Conservation (phyloP, 148 eudicot genomes). For the Rhododendron henanense region DNA sequence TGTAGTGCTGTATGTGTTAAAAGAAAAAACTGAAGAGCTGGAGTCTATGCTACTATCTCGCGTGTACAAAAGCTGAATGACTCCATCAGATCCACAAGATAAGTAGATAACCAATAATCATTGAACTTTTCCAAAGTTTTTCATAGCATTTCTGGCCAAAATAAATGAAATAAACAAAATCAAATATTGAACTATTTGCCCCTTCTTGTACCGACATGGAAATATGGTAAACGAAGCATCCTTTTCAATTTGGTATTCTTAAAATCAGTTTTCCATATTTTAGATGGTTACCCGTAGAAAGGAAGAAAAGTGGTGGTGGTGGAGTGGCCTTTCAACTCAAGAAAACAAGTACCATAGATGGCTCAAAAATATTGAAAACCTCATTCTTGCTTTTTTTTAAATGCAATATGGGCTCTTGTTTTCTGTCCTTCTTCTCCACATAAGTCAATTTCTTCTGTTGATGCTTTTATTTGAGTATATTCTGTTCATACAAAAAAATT, state of each 20-base stretch:
- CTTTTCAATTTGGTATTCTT: not conserved
- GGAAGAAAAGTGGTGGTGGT: not conserved
- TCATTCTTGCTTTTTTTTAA: not conserved
- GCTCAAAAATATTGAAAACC: not conserved
- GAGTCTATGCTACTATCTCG: not conserved
- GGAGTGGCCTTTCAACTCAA: not conserved
- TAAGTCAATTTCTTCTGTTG: not conserved
- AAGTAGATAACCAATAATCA: not conserved
- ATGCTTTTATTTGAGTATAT: not conserved
- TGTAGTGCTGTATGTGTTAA: not conserved
- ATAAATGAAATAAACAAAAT: not conserved
- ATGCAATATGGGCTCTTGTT: not conserved
- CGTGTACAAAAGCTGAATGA: slow-evolving; percentile 3
- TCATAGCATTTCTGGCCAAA: not conserved
- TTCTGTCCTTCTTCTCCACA: not conserved
- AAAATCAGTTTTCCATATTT: not conserved
- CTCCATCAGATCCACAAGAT: not conserved
- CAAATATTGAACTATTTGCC: not conserved
- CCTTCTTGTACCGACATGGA: not conserved
- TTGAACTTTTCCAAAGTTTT: not conserved
- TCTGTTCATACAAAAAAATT: not conserved
- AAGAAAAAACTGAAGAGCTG: not conserved
- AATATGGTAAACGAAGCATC: not conserved
- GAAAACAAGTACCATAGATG: not conserved
- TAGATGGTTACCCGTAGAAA: not conserved